Evolutionary conservation across 2,329 filamentous ascomycete genomes (phyloP).

Genomic region (Sporothrix phasma): DNA sequence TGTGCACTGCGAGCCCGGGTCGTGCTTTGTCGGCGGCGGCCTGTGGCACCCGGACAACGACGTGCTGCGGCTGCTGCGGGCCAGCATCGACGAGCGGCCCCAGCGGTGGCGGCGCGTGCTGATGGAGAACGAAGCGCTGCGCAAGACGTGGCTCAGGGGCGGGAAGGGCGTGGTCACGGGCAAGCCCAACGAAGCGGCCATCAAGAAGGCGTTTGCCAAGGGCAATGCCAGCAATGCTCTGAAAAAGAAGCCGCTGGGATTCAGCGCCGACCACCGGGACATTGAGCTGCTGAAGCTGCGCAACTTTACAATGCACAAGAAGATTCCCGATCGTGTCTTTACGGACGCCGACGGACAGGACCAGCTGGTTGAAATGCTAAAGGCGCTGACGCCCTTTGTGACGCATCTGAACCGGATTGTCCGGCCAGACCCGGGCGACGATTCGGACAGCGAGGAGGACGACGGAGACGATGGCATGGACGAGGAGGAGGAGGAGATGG

Average conservation of each 20-base stretch:
- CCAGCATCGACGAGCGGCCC: constrained; percentile 65
- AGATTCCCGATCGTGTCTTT: constrained; percentile 57
- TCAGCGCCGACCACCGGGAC: constrained; percentile 61
- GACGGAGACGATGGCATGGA: constrained; percentile 26
- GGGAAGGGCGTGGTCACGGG: constrained; percentile 42
- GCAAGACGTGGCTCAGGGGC: constrained; percentile 51
- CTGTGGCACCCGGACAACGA: constrained; percentile 67
- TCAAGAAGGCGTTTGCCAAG: constrained; percentile 52
- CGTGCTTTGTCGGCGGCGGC: constrained; percentile 67
- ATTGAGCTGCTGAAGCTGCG: constrained; percentile 72
- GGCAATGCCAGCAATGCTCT: constrained; percentile 65
- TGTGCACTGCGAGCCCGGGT: constrained; percentile 63
- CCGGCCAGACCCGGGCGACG: constrained; percentile 54
- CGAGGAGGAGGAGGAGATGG: constrained; percentile 9
- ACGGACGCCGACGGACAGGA: constrained; percentile 52
- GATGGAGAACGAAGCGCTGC: constrained; percentile 49
- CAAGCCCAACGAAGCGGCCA: constrained; percentile 29
- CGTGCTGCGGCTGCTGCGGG: constrained; percentile 56
- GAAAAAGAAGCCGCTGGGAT: constrained; percentile 81
- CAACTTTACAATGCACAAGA: constrained; percentile 64
- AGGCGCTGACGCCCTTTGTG: constrained; percentile 66
- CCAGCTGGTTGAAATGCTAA: constrained; percentile 54
- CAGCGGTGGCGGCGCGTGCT: constrained; percentile 59
- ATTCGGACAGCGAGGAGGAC: constrained; percentile 40
- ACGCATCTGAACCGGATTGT: constrained; percentile 63